Base-by-base conservation (phyloP, 495 filamentous ascomycete species). In the Rostrohypoxylon terebratum region DNA sequence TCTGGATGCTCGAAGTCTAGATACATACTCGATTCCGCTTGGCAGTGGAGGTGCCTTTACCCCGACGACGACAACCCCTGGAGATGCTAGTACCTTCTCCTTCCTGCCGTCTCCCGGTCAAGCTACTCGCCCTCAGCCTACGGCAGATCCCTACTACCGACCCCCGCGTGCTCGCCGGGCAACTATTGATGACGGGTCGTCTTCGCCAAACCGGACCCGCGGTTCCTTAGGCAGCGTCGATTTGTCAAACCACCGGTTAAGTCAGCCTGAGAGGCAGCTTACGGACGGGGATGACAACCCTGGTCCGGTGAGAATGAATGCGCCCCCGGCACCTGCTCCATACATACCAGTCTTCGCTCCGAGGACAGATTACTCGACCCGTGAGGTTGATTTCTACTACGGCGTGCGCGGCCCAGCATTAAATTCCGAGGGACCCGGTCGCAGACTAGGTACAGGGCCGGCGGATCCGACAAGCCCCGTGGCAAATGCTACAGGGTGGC, bases 301-400 rank as follows among this genome's bases (percentile, higher is more conserved):
- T 16, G 76, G 81, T 48, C 73, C 77, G 2, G 81, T 80, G 21
- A 81, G 80, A 18, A 79, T 72, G 13, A 83, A 83, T 16, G 63
- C 71, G 3, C 64, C 63, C 14, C 74, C 69, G 10, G 74, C 63
- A 9, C 71, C 66, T n/a, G 58, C 31, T 11, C 50, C 82, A 2
- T 81, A 80, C 28, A 72, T 76, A 11, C 77, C 53, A 70, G 77
- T 66, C 71, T 82, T 73, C 55, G 71, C 78, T 0, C 80, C 88
- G 1, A 82, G 89, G 48, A 89, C 91, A 13, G 94, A 98, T 77
- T 99, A 98, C 77, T 90, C 93, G 3, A 93, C 93, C 1, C 90
- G 96, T 38, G 96, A 99, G 80, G 91, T 93, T 4, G 96, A 99
- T 77, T 97, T 95, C 75, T 97, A 97, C 76, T 98, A 98, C 78